Base-by-base conservation (phyloP, 345 rosid species). In the Boechera retrofracta region DNA sequence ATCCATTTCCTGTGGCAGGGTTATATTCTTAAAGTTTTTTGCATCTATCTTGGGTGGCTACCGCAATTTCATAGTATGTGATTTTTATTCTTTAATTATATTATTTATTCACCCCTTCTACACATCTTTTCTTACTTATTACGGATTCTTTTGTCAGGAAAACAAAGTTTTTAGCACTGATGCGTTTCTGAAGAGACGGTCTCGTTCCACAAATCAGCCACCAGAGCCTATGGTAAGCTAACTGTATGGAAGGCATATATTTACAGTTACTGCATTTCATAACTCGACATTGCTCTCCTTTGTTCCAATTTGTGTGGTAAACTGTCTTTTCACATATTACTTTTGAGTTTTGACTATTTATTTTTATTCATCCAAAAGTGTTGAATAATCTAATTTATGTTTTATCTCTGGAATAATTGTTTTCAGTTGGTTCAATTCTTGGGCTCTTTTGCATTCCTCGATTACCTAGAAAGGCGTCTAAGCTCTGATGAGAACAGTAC, bases 1-100 rank as follows among this genome's bases (percentile, higher is more conserved):
- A 75, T 60, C 24, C 16, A 45, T 45, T 71, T 71, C 69, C 21
- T 84, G 9, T 87, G 84, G 86, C 93, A 95, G 99, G 93, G 86
- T 95, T 62, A 95, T 88, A 82, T 95, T 91, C 81, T 85, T 95
- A 55, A 95, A 87, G 87, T 91, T 89, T 81, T 89, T 95, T 82
- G 97, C 98, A 62, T 92, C 98, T 72, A 82, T 95, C 66, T 85
- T 95, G 83, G 87, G 93, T 75, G 99, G 99, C 87, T 95, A 95
- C 81, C 99, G 96, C 86, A 95, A 95, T 84, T 95, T 95, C 83
- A 82, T 95, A 58, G 99, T 95, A 91, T 52, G 97, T 33, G 58
- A 69, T 3, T 15, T 76, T 54, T 26, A 21, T 75, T 63, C 39
- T 69, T 29, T 42, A 72, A 67, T 70, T 75, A 21, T 72, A 64